Conservation (phyloP, 2,329 filamentous ascomycete species). For the Colletotrichum lentis region DNA sequence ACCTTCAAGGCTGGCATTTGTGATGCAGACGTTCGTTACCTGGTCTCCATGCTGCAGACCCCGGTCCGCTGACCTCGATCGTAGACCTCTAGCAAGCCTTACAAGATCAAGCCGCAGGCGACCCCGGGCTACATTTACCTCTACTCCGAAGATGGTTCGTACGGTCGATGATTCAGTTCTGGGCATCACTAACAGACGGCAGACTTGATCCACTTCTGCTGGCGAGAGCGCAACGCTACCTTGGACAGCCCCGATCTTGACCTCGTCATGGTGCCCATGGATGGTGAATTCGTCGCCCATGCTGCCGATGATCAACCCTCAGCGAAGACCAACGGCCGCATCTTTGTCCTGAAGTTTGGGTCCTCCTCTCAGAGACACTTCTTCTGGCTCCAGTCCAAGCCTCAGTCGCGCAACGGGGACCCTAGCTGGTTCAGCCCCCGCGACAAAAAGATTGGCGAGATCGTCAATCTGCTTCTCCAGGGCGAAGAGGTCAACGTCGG, state of each 20-base stretch:
- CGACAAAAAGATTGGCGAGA: slow-evolving; percentile 85
- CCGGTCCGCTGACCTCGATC: slow-evolving; percentile 40
- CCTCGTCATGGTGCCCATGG: slow-evolving; percentile 90
- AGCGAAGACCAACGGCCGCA: slow-evolving; percentile 81
- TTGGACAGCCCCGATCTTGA: slow-evolving; percentile 82
- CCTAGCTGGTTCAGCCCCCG: slow-evolving; percentile 82
- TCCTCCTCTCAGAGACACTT: slow-evolving; percentile 91
- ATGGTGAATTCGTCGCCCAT: slow-evolving; percentile 88
- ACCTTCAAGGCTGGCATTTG: slow-evolving; percentile 97
- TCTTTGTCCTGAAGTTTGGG: slow-evolving; percentile 92
- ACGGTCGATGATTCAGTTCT: slow-evolving; percentile 19
- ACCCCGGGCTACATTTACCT: slow-evolving; percentile 90
- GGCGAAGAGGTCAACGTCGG: slow-evolving; percentile 87
- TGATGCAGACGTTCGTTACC: slow-evolving; percentile 76
- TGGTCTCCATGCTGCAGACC: slow-evolving; percentile 29
- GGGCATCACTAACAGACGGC: slow-evolving; percentile 15
- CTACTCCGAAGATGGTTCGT: slow-evolving; percentile 84
- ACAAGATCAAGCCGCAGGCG: slow-evolving; percentile 75
- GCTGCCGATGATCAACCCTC: slow-evolving; percentile 61
- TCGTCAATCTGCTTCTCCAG: slow-evolving; percentile 84
- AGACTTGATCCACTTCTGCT: slow-evolving; percentile 97
- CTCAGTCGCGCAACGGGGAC: slow-evolving; percentile 74
- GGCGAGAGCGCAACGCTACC: slow-evolving; percentile 80
- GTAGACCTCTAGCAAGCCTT: slow-evolving; percentile 62
- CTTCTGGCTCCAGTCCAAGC: slow-evolving; percentile 96